A percentile compares a stretch with the other conserved stretches of the same genome.
phyloP scores from a whole-genome alignment of 1,139 yeast species.

The Hemisphaericaspora xylofermentans region DNA sequence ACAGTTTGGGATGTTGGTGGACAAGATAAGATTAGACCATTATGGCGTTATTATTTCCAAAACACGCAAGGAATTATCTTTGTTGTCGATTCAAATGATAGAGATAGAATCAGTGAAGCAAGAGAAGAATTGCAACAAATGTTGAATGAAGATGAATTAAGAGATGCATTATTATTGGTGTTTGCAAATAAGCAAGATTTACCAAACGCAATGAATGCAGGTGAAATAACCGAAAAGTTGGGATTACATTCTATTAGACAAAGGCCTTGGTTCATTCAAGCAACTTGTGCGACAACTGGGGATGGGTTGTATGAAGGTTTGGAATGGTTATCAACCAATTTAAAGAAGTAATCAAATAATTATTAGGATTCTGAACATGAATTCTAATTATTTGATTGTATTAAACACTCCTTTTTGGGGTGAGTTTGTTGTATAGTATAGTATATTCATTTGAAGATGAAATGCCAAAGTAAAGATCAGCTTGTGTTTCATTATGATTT shows the following conservation, averaged over 20 bases:
- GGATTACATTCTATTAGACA: slow-evolving; percentile 42
- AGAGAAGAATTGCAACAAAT: slow-evolving; percentile 42
- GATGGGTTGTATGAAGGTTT: slow-evolving; percentile 43
- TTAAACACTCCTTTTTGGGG: no score
- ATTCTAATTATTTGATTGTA: no score
- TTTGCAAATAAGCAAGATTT: slow-evolving; percentile 43
- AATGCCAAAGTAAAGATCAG: no score
- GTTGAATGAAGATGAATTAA: slow-evolving; percentile 42
- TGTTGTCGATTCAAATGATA: slow-evolving; percentile 41
- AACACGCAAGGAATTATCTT: slow-evolving; percentile 42
- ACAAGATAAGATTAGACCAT: slow-evolving; percentile 41
- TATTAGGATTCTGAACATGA: not conserved
- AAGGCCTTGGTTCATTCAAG: slow-evolving; percentile 42
- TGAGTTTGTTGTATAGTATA: no score
- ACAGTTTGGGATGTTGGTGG: slow-evolving; percentile 47
- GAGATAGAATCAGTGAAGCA: slow-evolving; percentile 42
- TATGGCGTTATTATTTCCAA: slow-evolving; percentile 43
- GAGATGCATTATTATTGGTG: slow-evolving; percentile 39
- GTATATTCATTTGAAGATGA: no score
- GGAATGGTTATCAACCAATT: slow-evolving; percentile 41
- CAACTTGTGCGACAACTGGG: slow-evolving; percentile 42
- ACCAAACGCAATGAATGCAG: slow-evolving; percentile 44
- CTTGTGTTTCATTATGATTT: no score
- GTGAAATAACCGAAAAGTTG: slow-evolving; percentile 41
- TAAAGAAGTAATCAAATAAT: slow-evolving; percentile 19